Base-by-base conservation (phyloP, 2,329 filamentous ascomycete genomes). In the Seiridium cupressi region DNA sequence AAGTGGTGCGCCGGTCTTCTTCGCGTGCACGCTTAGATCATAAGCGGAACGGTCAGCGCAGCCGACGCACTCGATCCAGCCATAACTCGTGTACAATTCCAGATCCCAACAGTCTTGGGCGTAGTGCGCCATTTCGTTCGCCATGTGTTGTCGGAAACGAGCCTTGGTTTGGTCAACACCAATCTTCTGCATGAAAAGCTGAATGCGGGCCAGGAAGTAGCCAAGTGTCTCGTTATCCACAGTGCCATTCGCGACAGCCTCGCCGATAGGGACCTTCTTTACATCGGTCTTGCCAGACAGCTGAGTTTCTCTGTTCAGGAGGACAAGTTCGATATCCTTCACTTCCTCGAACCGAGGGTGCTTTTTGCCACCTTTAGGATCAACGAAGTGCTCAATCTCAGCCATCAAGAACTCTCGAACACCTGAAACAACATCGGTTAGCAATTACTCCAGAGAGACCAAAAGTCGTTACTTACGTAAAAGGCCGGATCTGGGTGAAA, bases 391-490 rank as follows among this genome's bases (percentile, higher is more conserved):
- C 81, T 99, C 95, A 68, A 99, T 97, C 79, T 99, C 95, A 32
- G 94, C 95, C 95, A 99, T 98, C 69, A 97, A 79, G 79, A 99
- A 98, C 76, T 99, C 95, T 69, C 95, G 91, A 48, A 99, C 95
- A 68, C 95, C 90, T 26, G 18, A 26, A 26, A 26, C 18, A 26
- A 26, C 18, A 26, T 26, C 18, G 18, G 18, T 26, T 26, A 26
- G 18, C 18, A 26, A 26, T 26, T 26, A 26, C 18, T 26, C 18
- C 18, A 26, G 18, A 26, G 18, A 26, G 18, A 26, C 18, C 18
- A 26, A 26, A 26, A 26, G 18, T 26, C 18, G 18, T 26, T 26
- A 26, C 18, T 26, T 26, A 26, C 18, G 18, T 61, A 99, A 80
- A 46, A 99, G 87, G 77, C 95, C 95, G 64, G 92, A 87, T 59